Conservation (phyloP, 495 filamentous ascomycete genomes). For the Podospora pseudoanserina region DNA sequence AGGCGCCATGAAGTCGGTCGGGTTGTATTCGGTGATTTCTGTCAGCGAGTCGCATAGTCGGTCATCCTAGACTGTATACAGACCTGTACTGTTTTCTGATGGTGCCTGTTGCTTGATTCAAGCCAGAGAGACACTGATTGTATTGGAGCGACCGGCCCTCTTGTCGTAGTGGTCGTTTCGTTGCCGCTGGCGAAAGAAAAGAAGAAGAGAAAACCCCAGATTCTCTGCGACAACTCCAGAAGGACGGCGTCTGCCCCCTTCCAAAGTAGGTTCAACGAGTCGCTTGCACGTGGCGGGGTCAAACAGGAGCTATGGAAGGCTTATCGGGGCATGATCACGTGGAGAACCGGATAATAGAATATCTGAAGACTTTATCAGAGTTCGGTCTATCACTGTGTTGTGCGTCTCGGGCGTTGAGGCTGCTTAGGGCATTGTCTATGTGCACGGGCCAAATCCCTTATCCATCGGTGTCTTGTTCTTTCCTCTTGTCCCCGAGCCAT, state of each 20-base stretch:
- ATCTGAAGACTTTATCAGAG: background rate
- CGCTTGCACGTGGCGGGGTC: background rate
- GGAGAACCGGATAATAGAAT: background rate
- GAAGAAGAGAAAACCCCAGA: background rate
- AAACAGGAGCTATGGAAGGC: background rate
- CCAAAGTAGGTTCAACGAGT: background rate
- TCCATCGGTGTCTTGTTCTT: background rate
- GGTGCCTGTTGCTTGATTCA: background rate
- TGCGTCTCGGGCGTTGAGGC: background rate
- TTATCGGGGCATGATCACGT: background rate
- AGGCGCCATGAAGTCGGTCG: background rate
- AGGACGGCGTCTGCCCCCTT: background rate
- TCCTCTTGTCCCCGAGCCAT: background rate
- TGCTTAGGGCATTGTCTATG: background rate
- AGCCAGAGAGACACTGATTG: background rate
- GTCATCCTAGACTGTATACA: background rate
- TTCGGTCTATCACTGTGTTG: background rate
- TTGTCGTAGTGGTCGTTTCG: background rate
- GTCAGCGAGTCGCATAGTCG: background rate
- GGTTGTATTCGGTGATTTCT: conserved; percentile 1
- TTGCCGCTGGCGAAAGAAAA: background rate
- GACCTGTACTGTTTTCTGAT: background rate
- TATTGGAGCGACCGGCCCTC: background rate
- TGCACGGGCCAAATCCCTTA: background rate
- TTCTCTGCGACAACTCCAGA: background rate